Evolutionary conservation across 371 early-diverging fungal species (phyloP), one percentile per base, ranked within the genome.

Genomic region (Rhizomucor pusillus): DNA sequence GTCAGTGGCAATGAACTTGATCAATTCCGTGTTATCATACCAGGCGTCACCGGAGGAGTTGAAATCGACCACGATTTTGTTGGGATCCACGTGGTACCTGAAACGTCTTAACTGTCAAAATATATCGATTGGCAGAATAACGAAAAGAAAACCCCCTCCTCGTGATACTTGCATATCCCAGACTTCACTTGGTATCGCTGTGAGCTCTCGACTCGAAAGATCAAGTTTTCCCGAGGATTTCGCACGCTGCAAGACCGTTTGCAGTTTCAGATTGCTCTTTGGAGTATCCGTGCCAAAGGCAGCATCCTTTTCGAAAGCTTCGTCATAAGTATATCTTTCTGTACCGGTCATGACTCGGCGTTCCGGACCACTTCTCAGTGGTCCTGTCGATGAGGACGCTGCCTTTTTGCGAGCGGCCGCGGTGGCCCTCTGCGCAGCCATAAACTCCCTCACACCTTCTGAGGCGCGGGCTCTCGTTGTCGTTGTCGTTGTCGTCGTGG

Each of bases 1-100:
- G 65, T 90, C 88, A 19, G 87, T 78, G 29, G 86, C 79, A 25
- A 85, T 67, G 4, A 92, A 64, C 19, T 81, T 74, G 35, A 79
- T 81, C 29, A 92, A 56, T 24, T 92, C 91, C 13, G 81, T 81
- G 2, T 65, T 75, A 54, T 90, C 81, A 44, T 80, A 85, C 86
- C 84, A 83, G 2, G 76, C 75, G 43, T 74, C 79, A 4, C 62
- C 69, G 3, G 60, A 47, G n/a, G 65, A 48, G 48, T 68, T 66
- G 23, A 82, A 77, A 52, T 86, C 87, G 13, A 83, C 73, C 1
- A 77, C 79, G 25, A 80, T 65, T 11, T 65, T 66, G 41, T 80
- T 73, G 16, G 80, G 77, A 54, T 84, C 85, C 24, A 79, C 77
- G 57, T 81, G 80, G 49, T 85, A 83, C 75, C 75, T 75, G 39